Evolutionary conservation across 2,329 filamentous ascomycete genomes (phyloP), one percentile per base, ranked within the genome.

Genomic region (Hypoxylon sp.): DNA sequence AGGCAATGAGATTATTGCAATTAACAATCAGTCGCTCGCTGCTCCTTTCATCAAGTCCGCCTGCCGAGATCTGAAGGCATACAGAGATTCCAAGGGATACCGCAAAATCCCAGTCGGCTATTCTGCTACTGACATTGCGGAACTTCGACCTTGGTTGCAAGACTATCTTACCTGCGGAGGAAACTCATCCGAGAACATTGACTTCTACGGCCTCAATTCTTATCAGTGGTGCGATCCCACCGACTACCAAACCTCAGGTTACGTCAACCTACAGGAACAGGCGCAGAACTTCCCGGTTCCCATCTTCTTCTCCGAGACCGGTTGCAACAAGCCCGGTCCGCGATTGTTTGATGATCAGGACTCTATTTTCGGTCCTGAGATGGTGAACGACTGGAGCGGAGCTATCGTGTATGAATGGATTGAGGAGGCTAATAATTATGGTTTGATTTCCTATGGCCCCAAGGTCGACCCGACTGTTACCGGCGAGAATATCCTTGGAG

Each of bases 401-500:
- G 86, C 92, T 58, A 94, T 97, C 69, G 85, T 97, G 71, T 97
- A 97, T 80, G 93, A 97, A 78, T 97, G 93, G 93, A 93, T 97
- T 69, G 82, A 95, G 77, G 93, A 97, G 79, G 83, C 86, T 55
- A 97, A 97, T 79, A 80, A 93, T 75, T 97, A 97, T 79, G 93
- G 93, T 41, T 84, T 97, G 36, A 86, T 97, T 73, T 89, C 86
- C 19, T 97, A 97, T 77, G 92, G 91, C 0, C 81, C 86, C 2
- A 79, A 83, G n/a, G 85, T 84, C 10, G 84, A 84, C 21, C 79
- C 84, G 7, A 82, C 83, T 5, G 82, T 79, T n/a, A 83, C 84
- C 1, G 87, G 85, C n/a, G 83, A 86, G 13, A 78, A 83, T 61
- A 80, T 90, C 51, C 81, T 84, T 64, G 92, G 89, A 72, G 91